Percentiles rank a stretch among this genome's conserved stretches.
Conservation (phyloP, 2,329 filamentous ascomycete genomes). For the Amphichorda felina region DNA sequence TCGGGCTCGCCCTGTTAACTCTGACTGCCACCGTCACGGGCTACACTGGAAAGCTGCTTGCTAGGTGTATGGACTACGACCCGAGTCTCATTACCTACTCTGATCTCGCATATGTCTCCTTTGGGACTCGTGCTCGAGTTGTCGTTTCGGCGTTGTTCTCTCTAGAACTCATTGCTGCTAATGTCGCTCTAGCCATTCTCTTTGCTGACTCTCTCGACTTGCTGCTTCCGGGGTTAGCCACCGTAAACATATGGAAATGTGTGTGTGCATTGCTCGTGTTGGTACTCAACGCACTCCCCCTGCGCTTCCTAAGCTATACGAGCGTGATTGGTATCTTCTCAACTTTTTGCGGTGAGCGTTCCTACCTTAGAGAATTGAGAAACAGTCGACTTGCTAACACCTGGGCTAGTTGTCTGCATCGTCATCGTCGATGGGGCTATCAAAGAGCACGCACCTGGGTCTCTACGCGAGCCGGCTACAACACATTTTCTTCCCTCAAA, state of each 20-base stretch:
- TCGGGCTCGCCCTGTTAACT: conserved; percentile 63
- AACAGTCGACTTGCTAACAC: background rate
- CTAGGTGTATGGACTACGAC: conserved; percentile 82
- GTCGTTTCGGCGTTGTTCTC: conserved; percentile 79
- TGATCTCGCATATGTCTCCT: conserved; percentile 83
- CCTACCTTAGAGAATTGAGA: background rate
- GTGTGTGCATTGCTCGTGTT: conserved; percentile 68
- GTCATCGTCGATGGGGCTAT: conserved; percentile 78
- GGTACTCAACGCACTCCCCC: conserved; percentile 72
- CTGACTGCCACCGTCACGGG: conserved; percentile 65
- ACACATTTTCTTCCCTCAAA: conserved; percentile 78
- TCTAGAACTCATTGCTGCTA: conserved; percentile 75
- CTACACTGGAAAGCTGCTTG: conserved; percentile 77
- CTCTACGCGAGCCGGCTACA: conserved; percentile 64
- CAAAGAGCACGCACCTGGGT: conserved; percentile 70
- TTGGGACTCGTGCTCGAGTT: conserved; percentile 70
- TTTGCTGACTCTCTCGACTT: conserved; percentile 83
- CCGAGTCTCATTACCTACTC: conserved; percentile 84
- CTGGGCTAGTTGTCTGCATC: conserved; percentile 59
- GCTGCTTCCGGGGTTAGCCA: conserved; percentile 58
- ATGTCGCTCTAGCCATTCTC: conserved; percentile 81
- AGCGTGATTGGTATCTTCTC: conserved; percentile 88
- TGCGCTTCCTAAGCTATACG: conserved; percentile 77
- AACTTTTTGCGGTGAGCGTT: conserved; percentile 71
- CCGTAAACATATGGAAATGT: conserved; percentile 69